Percentiles rank a stretch among this genome's conserved stretches.
Conservation (phyloP, 768 basidiomycete genomes). For the Scleroderma citrinum region DNA sequence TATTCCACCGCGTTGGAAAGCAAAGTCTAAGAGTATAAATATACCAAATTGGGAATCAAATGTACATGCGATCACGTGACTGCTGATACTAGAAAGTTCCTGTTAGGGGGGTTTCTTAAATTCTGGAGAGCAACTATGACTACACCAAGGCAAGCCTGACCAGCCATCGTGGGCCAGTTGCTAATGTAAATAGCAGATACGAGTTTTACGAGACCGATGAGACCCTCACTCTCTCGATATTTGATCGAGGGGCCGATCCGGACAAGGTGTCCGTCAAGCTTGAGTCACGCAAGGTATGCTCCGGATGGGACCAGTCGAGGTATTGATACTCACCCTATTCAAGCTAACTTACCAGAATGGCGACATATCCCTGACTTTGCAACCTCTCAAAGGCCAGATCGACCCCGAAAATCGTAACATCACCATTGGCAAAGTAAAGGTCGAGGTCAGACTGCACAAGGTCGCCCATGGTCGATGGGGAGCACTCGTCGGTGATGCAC, state of each 20-base stretch:
- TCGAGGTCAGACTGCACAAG: conserved; percentile 80
- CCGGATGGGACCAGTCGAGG: background rate
- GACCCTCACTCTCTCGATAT: conserved; percentile 63
- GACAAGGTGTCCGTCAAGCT: conserved; percentile 56
- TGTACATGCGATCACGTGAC: too few species aligned
- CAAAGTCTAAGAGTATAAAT: too few species aligned
- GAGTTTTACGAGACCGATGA: conserved; percentile 89
- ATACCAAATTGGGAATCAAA: background rate
- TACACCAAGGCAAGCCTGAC: conserved; percentile 19
- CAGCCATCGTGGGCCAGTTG: background rate
- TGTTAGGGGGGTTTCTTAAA: too few species aligned
- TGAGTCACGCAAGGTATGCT: conserved; percentile 53
- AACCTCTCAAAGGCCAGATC: conserved; percentile 82
- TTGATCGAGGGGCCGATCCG: conserved; percentile 72
- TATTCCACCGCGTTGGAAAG: background rate
- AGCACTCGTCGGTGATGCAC: conserved; percentile 62
- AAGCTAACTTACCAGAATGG: conserved; percentile 49
- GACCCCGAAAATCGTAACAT: conserved; percentile 54
- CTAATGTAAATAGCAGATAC: conserved; percentile 42
- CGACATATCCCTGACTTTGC: conserved; percentile 63
- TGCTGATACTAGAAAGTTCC: too few species aligned
- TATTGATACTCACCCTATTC: conserved; percentile 2
- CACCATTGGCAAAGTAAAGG: conserved; percentile 78
- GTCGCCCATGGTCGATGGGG: conserved; percentile 67
- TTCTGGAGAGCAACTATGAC: too few species aligned